Evolutionary conservation across 2,329 filamentous ascomycete species (phyloP), one percentile per base, ranked within the genome.

Genomic region (Ophiostoma perfectum): DNA sequence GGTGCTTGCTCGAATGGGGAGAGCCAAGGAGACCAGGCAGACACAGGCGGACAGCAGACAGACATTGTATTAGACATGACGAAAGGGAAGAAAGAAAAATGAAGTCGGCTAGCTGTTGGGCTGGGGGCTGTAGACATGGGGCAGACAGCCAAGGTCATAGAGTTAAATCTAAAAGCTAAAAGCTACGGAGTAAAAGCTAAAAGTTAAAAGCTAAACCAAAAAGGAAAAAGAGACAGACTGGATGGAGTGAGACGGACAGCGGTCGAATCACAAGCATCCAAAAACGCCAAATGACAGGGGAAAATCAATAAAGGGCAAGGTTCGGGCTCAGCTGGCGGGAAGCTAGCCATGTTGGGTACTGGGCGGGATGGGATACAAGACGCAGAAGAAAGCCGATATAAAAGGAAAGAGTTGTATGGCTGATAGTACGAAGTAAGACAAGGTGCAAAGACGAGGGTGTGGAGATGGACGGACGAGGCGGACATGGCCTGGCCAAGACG

Each of bases 221-320:
- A 55, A 27, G 49, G 49, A 55, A 55, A 55, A 55, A 27, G n/a
- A 18, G 8, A 55, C 18, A 55, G 11, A 55, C n/a, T 9, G 27
- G 49, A 55, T n/a, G 49, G 12, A 55, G 12, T n/a, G 27, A 55
- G 11, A 55, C n/a, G 49, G 18, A 1, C n/a, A 5, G 49, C 9
- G 8, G 27, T n/a, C 45, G 27, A 42, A 67, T 64, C 58, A n/a
- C 27, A 18, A 8, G 36, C 27, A 12, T 47, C 39, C 41, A 36
- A 64, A 67, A 67, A 64, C 18, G 58, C 58, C n/a, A 60, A 36
- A 11, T 47, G 45, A 18, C 65, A 60, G 14, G 45, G n/a, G n/a
- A 2, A 7, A 27, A 42, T 44, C 42, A 62, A 66, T 44, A 55
- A 62, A 41, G 49, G 49, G 49, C 18, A 55, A 55, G n/a, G 49